Evolutionary conservation across 179 eudicot genomes (phyloP), one percentile per base, ranked within the genome.

Genomic region (Corrigiola litoralis): DNA sequence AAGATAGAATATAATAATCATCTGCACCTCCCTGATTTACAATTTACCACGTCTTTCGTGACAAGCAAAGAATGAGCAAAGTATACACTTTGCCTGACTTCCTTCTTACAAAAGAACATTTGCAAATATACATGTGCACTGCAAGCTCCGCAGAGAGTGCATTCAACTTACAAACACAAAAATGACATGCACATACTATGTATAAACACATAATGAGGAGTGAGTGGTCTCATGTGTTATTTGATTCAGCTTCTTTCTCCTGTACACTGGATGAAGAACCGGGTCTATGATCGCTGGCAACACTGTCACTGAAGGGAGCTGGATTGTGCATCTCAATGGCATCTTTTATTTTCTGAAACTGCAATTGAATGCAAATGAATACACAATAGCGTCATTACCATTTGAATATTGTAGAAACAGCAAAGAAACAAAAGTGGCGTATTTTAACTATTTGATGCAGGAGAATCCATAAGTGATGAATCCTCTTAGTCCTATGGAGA

Each of bases 341-440:
- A 41, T 90, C 97, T 71, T 84, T 90, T 60, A 90, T 71, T 71
- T 84, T 90, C 84, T 90, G 97, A 76, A 86, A 86, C 97, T 90
- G 88, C 79, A 66, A 13, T 1, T 2, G 24, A 59, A 40, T 41
- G 50, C 16, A 41, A 14, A 20, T 40, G 14, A 12, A 8, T 40
- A n/a, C n/a, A n/a, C n/a, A n/a, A n/a, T 6, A 40, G 45, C 45
- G 10, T 6, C 14, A 40, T n/a, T 40, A 2, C 45, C n/a, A n/a
- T n/a, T n/a, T n/a, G 14, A 40, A 40, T n/a, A 12, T n/a, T 40
- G 45, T 2, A 2, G 14, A 12, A 40, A 8, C 10, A 40, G 45
- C 10, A 12, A 8, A 12, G 10, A 2, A 2, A 9, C 16, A 6
- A 27, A 27, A 13, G 13, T 27, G 51, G n/a, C n/a, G n/a, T n/a